Evolutionary conservation across 345 rosid genomes (phyloP).

Genomic region (Alliaria petiolata): DNA sequence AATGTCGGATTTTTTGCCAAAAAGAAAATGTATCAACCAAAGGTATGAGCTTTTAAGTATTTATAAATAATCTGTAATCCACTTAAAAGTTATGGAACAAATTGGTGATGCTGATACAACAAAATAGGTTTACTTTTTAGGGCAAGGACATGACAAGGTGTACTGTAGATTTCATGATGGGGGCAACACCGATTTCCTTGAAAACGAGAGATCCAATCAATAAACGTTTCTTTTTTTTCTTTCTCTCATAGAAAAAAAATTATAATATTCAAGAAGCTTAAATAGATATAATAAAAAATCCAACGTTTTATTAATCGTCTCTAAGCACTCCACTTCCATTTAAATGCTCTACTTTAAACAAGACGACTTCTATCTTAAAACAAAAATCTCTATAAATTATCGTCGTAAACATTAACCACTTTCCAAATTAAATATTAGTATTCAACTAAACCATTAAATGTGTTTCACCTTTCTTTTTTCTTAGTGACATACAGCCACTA

Average conservation of each 20-base stretch:
- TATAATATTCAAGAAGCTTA: not conserved
- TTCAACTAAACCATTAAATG: conserved; percentile 7
- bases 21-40: not conserved
- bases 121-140: conserved; percentile 13
- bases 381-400: not conserved
- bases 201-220: conserved; percentile 29
- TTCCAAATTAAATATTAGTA: not conserved
- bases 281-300: not conserved
- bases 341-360: not conserved
- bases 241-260: not conserved
- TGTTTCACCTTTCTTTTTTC: not conserved
- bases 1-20: not conserved
- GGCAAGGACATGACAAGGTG: conserved; percentile 25
- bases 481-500: conserved; percentile 13
- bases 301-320: not conserved
- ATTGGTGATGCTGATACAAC: conserved; percentile 14
- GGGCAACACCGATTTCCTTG: conserved; percentile 27
- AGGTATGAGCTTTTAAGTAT: not conserved
- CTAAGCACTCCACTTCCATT: not conserved
- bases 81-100: conserved; percentile 10
- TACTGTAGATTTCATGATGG: conserved; percentile 27
- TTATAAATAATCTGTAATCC: not conserved
- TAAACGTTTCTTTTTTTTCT: not conserved
- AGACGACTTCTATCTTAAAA: not conserved
- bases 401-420: not conserved